Evolutionary conservation across 2,329 filamentous ascomycete genomes (phyloP), one percentile per base, ranked within the genome.

Genomic region (Curvularia lunata): DNA sequence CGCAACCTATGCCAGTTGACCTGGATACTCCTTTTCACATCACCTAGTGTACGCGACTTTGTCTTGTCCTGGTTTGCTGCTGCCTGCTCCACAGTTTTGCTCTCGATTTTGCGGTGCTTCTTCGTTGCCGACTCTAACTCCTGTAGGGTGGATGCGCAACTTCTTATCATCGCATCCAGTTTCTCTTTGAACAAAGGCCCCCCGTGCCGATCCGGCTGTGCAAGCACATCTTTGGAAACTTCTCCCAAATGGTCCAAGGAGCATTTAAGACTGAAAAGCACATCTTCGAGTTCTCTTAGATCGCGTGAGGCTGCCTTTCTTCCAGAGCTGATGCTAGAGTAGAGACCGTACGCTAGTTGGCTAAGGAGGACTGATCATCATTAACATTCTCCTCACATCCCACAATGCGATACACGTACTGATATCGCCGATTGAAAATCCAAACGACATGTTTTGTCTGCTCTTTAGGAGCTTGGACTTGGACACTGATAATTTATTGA

Each of bases 1-100:
- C 40, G 40, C 2, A 52, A 28, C 10, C 50, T 52, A 16, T 46
- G 30, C 50, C 30, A 52, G n/a, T 52, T 52, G 23, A 52, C 19
- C 1, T 18, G 13, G 1, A 52, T 27, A 1, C 28, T 52, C 19
- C 25, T 52, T 12, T 23, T 46, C 7, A 52, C n/a, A 7, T 46
- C 41, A 1, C 38, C 30, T 10, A 46, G 21, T 10, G 30, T 38
- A 4, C 41, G 41, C 40, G 19, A 16, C 37, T 52, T 52, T 19
- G 9, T 10, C n/a, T 47, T 47, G 27, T n/a, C 43, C 8, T 34
- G 32, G 43, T 21, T 32, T 9, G 27, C 10, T 32, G 27, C 7
- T 21, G 43, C 27, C 5, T 32, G 18, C 18, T 9, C 43, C 18
- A 21, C 18, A 12, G 38, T 12, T 1, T 13, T 13, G 1, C 5